phyloP scores from a whole-genome alignment of 1,139 yeast species.

The Hansenula sp. region DNA sequence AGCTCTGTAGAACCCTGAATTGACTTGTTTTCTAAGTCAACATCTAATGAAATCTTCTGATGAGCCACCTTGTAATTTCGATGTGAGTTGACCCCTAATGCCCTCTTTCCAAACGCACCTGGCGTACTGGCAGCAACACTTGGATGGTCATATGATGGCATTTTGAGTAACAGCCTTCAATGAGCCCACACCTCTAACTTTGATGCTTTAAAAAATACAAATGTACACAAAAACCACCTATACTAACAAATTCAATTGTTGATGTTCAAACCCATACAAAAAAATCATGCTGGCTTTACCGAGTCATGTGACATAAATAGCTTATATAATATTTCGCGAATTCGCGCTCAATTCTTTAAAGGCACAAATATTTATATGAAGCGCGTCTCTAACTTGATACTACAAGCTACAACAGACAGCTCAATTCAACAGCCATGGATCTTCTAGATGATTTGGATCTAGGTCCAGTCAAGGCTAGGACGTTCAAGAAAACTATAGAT shows the following conservation, averaged over 20 bases:
- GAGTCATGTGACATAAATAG: not conserved
- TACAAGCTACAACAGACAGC: not conserved
- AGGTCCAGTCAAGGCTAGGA: constrained; percentile 10
- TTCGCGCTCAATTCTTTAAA: not conserved
- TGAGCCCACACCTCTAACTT: too few species aligned
- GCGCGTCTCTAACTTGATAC: not conserved
- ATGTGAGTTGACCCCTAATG: constrained; percentile 1
- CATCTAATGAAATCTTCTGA: constrained; percentile 64
- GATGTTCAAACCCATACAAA: not conserved
- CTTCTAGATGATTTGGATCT: constrained; percentile 13
- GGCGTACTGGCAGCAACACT: constrained; percentile 19
- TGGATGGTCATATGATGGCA: constrained; percentile 17
- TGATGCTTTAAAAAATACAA: too few species aligned
- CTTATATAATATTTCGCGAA: not conserved
- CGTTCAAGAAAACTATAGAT: constrained; percentile 15
- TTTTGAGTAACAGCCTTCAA: not conserved
- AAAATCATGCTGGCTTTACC: not conserved
- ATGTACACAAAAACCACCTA: not conserved
- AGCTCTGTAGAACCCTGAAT: constrained; percentile 79
- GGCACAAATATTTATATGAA: not conserved
- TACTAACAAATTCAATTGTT: not conserved
- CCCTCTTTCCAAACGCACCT: constrained; percentile 6
- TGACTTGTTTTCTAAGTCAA: constrained; percentile 50
- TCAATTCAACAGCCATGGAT: constrained; percentile 7
- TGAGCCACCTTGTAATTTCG: constrained; percentile 52